Evolutionary conservation across 2,329 filamentous ascomycete genomes (phyloP).

Genomic region (Tolypocladium album): DNA sequence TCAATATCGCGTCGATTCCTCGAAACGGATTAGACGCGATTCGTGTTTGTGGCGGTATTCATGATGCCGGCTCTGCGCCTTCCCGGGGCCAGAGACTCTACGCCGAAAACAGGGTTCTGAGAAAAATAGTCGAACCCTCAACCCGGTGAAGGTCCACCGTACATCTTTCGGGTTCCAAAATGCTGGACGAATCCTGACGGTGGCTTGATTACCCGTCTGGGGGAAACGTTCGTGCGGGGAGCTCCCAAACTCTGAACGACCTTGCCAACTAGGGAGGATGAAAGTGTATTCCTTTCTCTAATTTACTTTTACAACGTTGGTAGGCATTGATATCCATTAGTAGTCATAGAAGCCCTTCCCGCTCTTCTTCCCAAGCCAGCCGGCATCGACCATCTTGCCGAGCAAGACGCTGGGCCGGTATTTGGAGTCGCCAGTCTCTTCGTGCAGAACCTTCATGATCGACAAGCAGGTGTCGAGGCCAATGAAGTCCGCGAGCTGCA

Average conservation of each 20-base stretch:
- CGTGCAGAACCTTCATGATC: conserved; percentile 92
- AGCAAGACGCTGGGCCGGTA: conserved; percentile 84
- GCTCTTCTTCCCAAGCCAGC: conserved; percentile 95
- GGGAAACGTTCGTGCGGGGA: background rate
- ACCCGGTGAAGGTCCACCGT: background rate
- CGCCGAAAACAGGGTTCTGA: background rate
- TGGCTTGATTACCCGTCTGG: background rate
- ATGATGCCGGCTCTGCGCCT: background rate
- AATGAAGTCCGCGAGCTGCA: conserved; percentile 93
- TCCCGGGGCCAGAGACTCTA: background rate
- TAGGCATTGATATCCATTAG: conserved; percentile 21
- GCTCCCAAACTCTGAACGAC: background rate
- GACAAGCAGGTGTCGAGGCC: conserved; percentile 91
- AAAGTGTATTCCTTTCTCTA: background rate
- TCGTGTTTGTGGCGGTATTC: background rate
- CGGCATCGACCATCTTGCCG: conserved; percentile 93
- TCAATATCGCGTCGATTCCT: background rate
- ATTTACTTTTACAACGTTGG: background rate
- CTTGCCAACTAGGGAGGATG: no score
- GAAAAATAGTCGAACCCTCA: background rate
- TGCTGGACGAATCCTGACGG: background rate
- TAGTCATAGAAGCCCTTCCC: conserved; percentile 96
- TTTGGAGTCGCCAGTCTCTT: conserved; percentile 90
- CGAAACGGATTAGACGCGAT: background rate
- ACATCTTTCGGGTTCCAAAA: background rate